Base-by-base conservation (phyloP, 306 rosid species). In the Mucuna pruriens region DNA sequence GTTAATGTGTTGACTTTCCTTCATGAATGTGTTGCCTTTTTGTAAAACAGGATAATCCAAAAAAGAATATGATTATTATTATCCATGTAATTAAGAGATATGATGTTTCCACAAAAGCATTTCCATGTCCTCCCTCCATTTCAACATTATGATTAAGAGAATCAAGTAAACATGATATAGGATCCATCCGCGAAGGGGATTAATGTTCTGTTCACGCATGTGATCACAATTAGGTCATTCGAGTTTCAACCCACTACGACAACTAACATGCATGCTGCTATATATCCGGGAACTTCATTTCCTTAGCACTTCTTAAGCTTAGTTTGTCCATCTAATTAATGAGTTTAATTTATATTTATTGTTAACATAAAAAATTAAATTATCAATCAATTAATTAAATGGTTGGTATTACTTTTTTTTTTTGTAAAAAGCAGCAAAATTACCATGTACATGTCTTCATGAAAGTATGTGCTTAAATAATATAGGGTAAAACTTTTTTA, bases 1-100 rank as follows among this genome's bases (percentile, higher is more conserved):
- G 76, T 84, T 71, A 63, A 74, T 34, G 61, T 78, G 75, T n/a
- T n/a, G n/a, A n/a, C n/a, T n/a, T n/a, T n/a, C n/a, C n/a, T 90
- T 11, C 31, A 11, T 52, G 13, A n/a, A 3, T 39, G 72, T 31
- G 20, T n/a, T 68, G 11, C 33, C 15, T n/a, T n/a, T n/a, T 52
- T 36, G 8, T 4, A 16, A 20, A 38, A 63, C 4, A 66, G 9
- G 10, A n/a, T 1, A 6, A 51, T 42, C 52, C 58, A 62, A 20
- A 17, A 39, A 16, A 39, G 45, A 66, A 51, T 29, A 2, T 15
- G n/a, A n/a, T n/a, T n/a, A n/a, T n/a, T n/a, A n/a, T 2, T 78
- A 55, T 55, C 54, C 5, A 55, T 31, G 11, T 16, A n/a, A n/a
- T n/a, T n/a, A n/a, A n/a, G n/a, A n/a, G n/a, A n/a, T n/a, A n/a